These are phyloP conservation scores for Plantago major DNA, from an alignment of 257 asterid genomes.

Conservation along the genomic window DNA sequence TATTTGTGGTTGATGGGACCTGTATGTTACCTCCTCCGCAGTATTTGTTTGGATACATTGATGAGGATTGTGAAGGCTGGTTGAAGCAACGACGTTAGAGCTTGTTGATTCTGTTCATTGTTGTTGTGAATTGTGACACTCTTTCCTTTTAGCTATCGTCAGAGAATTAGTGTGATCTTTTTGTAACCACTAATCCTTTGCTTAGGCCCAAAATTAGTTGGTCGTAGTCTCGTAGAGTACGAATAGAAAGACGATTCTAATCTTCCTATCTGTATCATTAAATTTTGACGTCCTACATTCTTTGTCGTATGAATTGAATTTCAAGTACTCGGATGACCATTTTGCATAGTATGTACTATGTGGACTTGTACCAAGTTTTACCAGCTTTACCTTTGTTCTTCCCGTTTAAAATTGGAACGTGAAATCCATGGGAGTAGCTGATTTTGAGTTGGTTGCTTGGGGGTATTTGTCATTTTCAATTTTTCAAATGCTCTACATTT, in stretches of 20 bases:
- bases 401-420: too few species aligned
- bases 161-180: conserved; percentile 17
- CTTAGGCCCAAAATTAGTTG: conserved; percentile 18
- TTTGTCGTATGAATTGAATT: conserved; percentile 2
- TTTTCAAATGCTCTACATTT: too few species aligned
- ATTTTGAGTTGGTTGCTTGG: too few species aligned
- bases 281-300: conserved; percentile 22
- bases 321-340: too few species aligned
- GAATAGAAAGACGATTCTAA: conserved; percentile 10
- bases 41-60: conserved; percentile 4
- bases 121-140: conserved; percentile 17
- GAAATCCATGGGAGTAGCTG: too few species aligned
- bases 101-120: background rate
- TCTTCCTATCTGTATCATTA: conserved; percentile 21
- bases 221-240: conserved; percentile 6
- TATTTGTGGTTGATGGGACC: conserved; percentile 4
- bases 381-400: too few species aligned
- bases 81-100: conserved; percentile 10
- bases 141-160: conserved; percentile 1
- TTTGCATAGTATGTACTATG: too few species aligned
- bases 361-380: too few species aligned
- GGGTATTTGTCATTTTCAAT: too few species aligned
- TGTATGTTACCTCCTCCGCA: conserved; percentile 13
- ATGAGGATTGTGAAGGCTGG: conserved; percentile 1
- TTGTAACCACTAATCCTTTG: conserved; percentile 27